Evolutionary conservation across 768 basidiomycete species (phyloP), one percentile per base, ranked within the genome.

Genomic region (Hygrocybe punicea): DNA sequence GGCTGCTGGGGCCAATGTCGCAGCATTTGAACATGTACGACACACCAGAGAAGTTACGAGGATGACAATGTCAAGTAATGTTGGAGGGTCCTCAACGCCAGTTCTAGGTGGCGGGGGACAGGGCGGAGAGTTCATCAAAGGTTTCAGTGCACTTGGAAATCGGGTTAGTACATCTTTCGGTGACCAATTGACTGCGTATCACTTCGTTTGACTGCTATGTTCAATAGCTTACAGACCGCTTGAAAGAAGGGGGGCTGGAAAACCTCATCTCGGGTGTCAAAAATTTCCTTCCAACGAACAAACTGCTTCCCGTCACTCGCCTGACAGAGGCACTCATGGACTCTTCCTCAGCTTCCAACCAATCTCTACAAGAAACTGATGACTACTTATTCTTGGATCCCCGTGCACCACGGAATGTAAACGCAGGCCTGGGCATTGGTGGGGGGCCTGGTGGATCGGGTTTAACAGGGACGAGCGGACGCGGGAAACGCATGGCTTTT

Each of bases 291-390:
- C 97, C 97, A 1, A 88, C 92, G 2, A 92, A 93, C 69, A 96
- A 99, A 72, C 82, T 97, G 37, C 81, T 97, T 49, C 88, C 93
- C 10, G 85, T 96, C 46, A 98, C 97, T 0, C 86, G 97, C 10
- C 79, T 99, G 33, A 87, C 91, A 1, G 97, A 98, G 67, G 96
- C 97, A 19, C 78, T 99, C 25, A 98, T 98, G 95, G 97, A 99
- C 68, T 95, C 97, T 0, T 87, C 94, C 0, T 81, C 89, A 2
- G 97, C 93, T 2, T 90, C 92, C 24, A 95, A 94, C 58, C 91
- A 95, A 69, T 98, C 97, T 4, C 72, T 99, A 34, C 89, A 92
- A 65, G 94, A 97, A 70, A 98, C 96, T 1, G 96, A 99, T 67
- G 96, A 99, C 29, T 99, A 87, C 72, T 70, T 99, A 44, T 89